Evolutionary conservation across 495 filamentous ascomycete species (phyloP), one percentile per base, ranked within the genome.

Genomic region (Lophiostoma macrostomum): DNA sequence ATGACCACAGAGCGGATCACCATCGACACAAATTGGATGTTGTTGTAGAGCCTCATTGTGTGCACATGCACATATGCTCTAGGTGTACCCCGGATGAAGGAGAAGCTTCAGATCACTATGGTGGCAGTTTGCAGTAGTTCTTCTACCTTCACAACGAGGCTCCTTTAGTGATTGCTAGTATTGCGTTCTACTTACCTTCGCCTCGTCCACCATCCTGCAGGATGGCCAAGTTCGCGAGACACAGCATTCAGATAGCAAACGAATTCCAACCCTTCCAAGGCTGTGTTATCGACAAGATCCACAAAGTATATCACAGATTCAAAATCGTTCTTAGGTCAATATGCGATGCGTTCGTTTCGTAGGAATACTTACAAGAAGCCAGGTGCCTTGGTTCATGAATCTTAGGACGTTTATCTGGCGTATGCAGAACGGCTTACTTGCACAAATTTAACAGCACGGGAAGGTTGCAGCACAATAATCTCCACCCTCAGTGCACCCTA

Each of bases 381-480:
- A n/a, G n/a, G n/a, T n/a, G 32, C 25, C 11, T 48, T 48, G 14
- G 24, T 20, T 6, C 10, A 34, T 8, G 44, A 35, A 18, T 34
- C 36, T 12, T 64, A 73, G 35, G 45, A 73, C 2, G 74, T 84
- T 56, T 74, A 78, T 47, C n/a, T 56, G 77, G 30, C 27, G 20
- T 31, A 34, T 34, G 11, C 14, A 48, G 28, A 22, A 34, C 31
- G 42, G 39, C 77, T 0, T 86, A 82, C 46, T 81, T 87, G 23
- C 78, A 85, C 67, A 82, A 82, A 57, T 86, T 86, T 65, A 79
- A 83, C 63, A 85, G 81, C 2, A 78, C 72, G 13, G 84, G 83
- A 2, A 80, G 86, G 25, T 52, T 87, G 55, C 81, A 85, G 60
- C 82, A 87, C 56, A 86, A 86, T 49, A 83, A 86, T 58, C 82